phyloP scores from a whole-genome alignment of 2,329 filamentous ascomycete genomes.

The Monosporascus sp. region DNA sequence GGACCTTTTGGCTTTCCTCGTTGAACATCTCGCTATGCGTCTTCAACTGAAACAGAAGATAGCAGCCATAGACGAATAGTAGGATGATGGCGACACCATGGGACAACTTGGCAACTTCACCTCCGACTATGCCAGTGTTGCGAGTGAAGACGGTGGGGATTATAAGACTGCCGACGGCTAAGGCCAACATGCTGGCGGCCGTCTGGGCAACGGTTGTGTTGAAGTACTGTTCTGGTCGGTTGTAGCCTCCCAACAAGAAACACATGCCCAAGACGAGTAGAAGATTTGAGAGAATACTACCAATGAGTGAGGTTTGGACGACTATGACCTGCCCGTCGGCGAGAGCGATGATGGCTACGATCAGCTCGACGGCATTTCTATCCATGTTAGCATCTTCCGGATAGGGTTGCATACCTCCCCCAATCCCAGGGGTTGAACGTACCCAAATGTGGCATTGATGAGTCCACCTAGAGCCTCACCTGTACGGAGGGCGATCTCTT shows the following conservation, averaged over 20 bases:
- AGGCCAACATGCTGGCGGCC: slow-evolving; percentile 71
- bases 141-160: slow-evolving; percentile 83
- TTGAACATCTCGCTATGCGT: slow-evolving; percentile 79
- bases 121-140: slow-evolving; percentile 44
- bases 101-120: slow-evolving; percentile 58
- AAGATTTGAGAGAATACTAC: slow-evolving; percentile 86
- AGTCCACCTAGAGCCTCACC: slow-evolving; percentile 85
- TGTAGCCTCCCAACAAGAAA: slow-evolving; percentile 82
- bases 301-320: slow-evolving; percentile 87
- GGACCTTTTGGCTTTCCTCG: slow-evolving; percentile 69
- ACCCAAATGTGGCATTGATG: slow-evolving; percentile 85
- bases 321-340: slow-evolving; percentile 70
- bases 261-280: slow-evolving; percentile 86
- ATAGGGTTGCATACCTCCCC: neutral
- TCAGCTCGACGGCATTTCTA: slow-evolving; percentile 80
- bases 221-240: slow-evolving; percentile 78
- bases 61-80: slow-evolving; percentile 75
- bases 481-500: slow-evolving; percentile 76
- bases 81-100: slow-evolving; percentile 75
- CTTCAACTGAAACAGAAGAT: slow-evolving; percentile 86
- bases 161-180: slow-evolving; percentile 76
- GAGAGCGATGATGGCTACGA: slow-evolving; percentile 81
- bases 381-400: slow-evolving; percentile 2
- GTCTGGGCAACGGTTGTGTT: slow-evolving; percentile 91
- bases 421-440: slow-evolving; percentile 12